Evolutionary conservation across 768 basidiomycete genomes (phyloP).

Genomic region (Agrocybe praecox): DNA sequence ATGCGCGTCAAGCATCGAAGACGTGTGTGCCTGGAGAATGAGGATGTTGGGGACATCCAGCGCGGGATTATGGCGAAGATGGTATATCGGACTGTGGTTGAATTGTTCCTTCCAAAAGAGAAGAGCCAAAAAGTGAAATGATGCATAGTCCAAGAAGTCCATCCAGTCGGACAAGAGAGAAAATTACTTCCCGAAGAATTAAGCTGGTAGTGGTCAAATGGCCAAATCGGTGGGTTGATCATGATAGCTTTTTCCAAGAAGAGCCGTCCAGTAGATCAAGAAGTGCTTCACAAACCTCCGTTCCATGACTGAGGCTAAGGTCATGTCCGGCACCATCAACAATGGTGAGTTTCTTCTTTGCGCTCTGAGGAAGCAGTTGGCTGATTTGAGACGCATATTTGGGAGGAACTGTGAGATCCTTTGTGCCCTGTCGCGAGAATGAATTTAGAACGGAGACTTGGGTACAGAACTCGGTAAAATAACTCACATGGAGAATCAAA

Average conservation of each 20-base stretch:
- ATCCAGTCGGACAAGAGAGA: too few relatives aligned
- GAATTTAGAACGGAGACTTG: not conserved
- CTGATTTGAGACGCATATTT: conserved; percentile 52
- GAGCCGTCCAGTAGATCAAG: conserved; percentile 29
- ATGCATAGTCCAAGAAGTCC: too few relatives aligned
- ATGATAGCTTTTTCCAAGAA: conserved; percentile 9
- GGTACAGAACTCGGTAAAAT: not conserved
- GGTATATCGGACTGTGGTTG: too few relatives aligned
- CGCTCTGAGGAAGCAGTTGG: conserved; percentile 39
- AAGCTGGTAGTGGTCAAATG: too few relatives aligned
- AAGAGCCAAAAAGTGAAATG: too few relatives aligned
- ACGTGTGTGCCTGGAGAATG: too few relatives aligned
- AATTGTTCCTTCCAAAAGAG: too few relatives aligned
- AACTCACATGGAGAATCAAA: conserved; percentile 67
- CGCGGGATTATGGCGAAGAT: too few relatives aligned
- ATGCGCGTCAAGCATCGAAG: too few relatives aligned
- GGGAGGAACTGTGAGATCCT: conserved; percentile 56
- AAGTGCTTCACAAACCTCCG: conserved; percentile 34
- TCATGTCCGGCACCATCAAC: conserved; percentile 59
- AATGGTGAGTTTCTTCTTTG: conserved; percentile 43
- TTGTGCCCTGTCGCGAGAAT: conserved; percentile 47
- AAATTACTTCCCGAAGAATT: too few relatives aligned
- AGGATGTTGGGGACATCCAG: too few relatives aligned
- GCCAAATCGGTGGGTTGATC: too few relatives aligned
- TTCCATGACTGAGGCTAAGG: conserved; percentile 44